Percentiles rank a stretch among this genome's conserved stretches.
phyloP scores from a whole-genome alignment of 495 filamentous ascomycete species.

The Neurospora pannonica region DNA sequence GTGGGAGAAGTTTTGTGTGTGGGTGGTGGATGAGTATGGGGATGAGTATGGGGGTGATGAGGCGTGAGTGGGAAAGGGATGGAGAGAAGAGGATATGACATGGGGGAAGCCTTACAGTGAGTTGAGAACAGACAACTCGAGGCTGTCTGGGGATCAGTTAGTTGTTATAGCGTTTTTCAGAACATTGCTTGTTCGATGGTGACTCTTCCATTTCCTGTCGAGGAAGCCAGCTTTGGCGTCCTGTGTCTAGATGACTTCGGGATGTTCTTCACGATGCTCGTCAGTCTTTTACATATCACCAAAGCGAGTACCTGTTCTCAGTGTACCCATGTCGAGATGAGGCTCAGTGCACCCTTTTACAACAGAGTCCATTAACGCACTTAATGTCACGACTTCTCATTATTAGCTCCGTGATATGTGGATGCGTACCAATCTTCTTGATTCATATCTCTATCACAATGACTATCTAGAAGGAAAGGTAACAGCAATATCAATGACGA shows the following conservation, averaged over 20 bases:
- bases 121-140: not conserved
- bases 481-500: not conserved
- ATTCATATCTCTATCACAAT: not conserved
- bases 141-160: not conserved
- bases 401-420: not conserved
- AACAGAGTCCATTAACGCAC: not conserved
- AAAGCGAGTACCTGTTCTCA: not conserved
- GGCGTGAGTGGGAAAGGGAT: not conserved
- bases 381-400: not conserved
- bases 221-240: not conserved
- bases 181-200: not conserved
- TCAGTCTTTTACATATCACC: not conserved
- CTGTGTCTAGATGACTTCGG: not conserved
- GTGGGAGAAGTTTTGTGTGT: constrained; percentile 88
- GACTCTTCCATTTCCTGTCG: not conserved
- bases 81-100: not conserved
- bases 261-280: not conserved
- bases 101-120: not conserved
- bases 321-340: not conserved
- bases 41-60: constrained; percentile 27
- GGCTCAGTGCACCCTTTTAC: not conserved
- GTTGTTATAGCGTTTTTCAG: not conserved
- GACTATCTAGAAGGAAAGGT: not conserved
- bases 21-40: constrained; percentile 76
- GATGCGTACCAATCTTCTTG: not conserved